These are phyloP conservation scores for Monosporozyma solicola DNA, from an alignment of 805 yeast genomes.

Conservation along the genomic window DNA sequence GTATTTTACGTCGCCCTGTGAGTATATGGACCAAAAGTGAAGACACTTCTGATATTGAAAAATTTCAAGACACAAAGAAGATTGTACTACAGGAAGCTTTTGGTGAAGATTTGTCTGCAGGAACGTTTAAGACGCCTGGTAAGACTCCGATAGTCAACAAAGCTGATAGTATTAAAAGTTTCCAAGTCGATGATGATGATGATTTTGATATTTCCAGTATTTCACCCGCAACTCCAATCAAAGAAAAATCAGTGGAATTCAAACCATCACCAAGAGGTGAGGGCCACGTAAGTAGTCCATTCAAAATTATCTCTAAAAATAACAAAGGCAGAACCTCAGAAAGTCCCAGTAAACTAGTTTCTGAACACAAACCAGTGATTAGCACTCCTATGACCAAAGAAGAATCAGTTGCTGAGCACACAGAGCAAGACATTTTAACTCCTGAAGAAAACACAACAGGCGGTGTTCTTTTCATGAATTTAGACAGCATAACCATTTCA, in stretches of 20 bases:
- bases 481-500: conserved; percentile 39
- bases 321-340: neutral
- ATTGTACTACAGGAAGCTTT: conserved; percentile 4
- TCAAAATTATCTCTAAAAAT: conserved; percentile 15
- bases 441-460: conserved; percentile 7
- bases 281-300: conserved; percentile 23
- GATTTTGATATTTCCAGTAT: neutral
- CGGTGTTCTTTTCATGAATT: conserved; percentile 47
- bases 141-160: conserved; percentile 16
- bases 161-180: conserved; percentile 18
- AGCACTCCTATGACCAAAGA: neutral
- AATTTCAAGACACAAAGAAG: neutral
- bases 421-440: neutral
- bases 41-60: neutral
- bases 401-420: neutral
- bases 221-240: conserved; percentile 7
- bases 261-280: neutral
- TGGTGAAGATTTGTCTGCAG: conserved; percentile 11
- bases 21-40: conserved; percentile 6
- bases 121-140: conserved; percentile 13
- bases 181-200: conserved; percentile 10
- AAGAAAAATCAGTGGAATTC: neutral
- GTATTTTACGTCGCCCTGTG: neutral
- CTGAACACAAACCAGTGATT: neutral
- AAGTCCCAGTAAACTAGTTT: neutral